Evolutionary conservation across 495 filamentous ascomycete genomes (phyloP).

Genomic region (Neurospora sp.): DNA sequence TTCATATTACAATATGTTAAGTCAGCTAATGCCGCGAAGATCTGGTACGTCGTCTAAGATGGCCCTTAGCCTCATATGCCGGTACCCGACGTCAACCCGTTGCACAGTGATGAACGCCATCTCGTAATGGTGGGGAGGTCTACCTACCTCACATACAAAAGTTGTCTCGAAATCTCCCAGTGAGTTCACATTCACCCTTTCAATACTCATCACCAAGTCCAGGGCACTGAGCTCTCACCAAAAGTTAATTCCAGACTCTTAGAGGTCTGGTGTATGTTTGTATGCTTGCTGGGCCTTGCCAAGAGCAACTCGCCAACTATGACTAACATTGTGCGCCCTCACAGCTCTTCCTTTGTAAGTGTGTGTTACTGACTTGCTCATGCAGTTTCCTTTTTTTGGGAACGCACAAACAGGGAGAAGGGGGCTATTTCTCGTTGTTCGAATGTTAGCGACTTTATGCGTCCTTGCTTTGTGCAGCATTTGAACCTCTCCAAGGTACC

Average conservation of each 20-base stretch:
- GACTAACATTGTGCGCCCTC: background rate
- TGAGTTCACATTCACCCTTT: background rate
- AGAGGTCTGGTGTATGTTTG: background rate
- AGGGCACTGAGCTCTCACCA: background rate
- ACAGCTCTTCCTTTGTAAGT: background rate
- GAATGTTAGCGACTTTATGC: background rate
- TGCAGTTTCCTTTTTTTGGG: background rate
- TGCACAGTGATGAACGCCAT: slow-evolving; percentile 5
- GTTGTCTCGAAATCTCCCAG: background rate
- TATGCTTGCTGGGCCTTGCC: background rate
- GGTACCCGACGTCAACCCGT: slow-evolving; percentile 5
- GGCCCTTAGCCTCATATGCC: slow-evolving; percentile 9
- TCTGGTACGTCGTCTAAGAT: slow-evolving; percentile 4
- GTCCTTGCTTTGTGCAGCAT: background rate
- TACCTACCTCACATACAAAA: background rate
- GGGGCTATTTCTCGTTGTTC: background rate
- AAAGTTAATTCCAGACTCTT: background rate
- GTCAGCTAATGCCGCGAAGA: background rate
- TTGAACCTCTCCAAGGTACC: background rate
- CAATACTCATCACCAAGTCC: background rate
- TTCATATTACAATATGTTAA: background rate
- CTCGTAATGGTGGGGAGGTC: slow-evolving; percentile 1
- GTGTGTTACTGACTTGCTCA: background rate
- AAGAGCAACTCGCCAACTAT: background rate
- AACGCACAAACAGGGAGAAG: background rate